Base-by-base conservation (phyloP, 1,284 basidiomycete genomes). In the Xanthoconium separans region DNA sequence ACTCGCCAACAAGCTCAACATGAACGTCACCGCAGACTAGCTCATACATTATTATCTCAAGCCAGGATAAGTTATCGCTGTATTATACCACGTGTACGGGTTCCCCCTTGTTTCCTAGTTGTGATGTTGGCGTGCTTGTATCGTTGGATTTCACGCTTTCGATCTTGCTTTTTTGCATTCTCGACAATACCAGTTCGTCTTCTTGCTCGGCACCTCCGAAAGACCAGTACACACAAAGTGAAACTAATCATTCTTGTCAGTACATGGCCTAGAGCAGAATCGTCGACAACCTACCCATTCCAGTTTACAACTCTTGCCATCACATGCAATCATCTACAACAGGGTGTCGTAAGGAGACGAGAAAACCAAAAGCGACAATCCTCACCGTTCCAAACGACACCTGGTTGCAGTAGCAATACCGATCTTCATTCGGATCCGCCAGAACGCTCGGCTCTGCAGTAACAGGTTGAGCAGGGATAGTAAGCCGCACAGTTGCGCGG, bases 241-340 rank as follows among this genome's bases (percentile, higher is more conserved):
- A 70, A 91, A 93, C 88, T 89, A 55, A 2, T 31, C 11, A 39
- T 51, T 46, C 10, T 12, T 9, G 31, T 68, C 48, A 63, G 34
- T 20, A 58, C 53, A 39, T 53, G 42, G 47, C 58, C 47, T 50
- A 40, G 10, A 27, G 41, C 10, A 51, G 34, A 30, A 12, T 29
- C 8, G 2, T 33, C 47, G 33, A 44, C 29, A 9, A 74, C 83
- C 63, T 61, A 85, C 89, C 91, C 91, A 94, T 82, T 93, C 89
- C 37, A 76, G 72, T 60, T 79, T 73, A 65, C 91, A 94, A 31
- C 76, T 73, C 36, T 73, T 69, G 58, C 80, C 80, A 66, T 94
- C 92, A 64, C 91, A 94, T 4, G 75, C 91, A 57, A 94, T 84
- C 92, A 94, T 93, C 89, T 92, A 60, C 45, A 44, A 22, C 31